Conservation (phyloP, 73 alveolate species). For the Effrenium voratum region DNA sequence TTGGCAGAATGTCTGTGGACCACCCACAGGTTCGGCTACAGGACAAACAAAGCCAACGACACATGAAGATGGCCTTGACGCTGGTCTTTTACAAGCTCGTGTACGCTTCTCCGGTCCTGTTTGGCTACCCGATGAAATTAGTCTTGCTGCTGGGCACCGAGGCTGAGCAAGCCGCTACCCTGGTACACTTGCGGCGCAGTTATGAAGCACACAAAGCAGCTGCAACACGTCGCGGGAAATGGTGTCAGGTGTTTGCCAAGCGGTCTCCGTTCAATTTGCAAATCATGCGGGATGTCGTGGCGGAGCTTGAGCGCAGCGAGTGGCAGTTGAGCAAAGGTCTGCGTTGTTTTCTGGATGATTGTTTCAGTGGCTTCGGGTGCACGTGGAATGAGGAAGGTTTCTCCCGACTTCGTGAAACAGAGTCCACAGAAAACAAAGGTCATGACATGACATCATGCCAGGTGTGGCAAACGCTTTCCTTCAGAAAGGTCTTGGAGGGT, state of each 20-base stretch:
- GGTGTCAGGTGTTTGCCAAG: background rate
- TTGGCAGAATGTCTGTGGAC: background rate
- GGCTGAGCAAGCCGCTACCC: background rate
- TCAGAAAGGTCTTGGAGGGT: too few relatives aligned
- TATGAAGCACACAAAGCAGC: background rate
- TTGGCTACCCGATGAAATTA: too few relatives aligned
- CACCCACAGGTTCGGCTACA: background rate
- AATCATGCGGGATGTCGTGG: background rate
- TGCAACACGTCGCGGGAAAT: too few relatives aligned
- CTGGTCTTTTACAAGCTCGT: too few relatives aligned
- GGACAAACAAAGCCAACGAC: background rate
- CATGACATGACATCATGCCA: too few relatives aligned
- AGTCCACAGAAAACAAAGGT: too few relatives aligned
- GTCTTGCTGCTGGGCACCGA: too few relatives aligned
- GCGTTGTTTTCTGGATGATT: too few relatives aligned
- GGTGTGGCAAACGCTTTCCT: too few relatives aligned
- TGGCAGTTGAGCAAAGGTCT: background rate
- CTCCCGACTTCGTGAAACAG: background rate
- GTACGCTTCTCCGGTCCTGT: too few relatives aligned
- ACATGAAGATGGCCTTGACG: background rate
- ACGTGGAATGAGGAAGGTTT: background rate
- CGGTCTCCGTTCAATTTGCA: background rate
- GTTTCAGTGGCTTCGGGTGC: background rate
- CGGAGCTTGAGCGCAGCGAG: background rate
- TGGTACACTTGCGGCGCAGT: background rate